Percentiles rank a stretch among this genome's conserved stretches.
phyloP scores from a whole-genome alignment of 345 rosid species.

The Psidium guajava region DNA sequence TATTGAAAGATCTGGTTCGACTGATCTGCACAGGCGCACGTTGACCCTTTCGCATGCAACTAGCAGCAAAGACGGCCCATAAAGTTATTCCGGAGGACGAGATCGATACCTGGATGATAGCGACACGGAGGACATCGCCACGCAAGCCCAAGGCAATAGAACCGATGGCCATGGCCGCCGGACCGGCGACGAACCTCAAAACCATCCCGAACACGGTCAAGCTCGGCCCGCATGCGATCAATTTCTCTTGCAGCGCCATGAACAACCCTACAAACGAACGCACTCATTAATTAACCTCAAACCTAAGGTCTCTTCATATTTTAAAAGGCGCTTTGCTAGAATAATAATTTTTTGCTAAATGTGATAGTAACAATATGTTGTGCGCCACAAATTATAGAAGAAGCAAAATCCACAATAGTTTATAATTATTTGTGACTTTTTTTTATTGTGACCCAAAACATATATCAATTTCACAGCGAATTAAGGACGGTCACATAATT shows the following conservation, averaged over 20 bases:
- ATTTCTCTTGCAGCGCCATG: constrained; percentile 77
- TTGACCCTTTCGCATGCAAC: too few species aligned
- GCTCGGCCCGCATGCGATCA: constrained; percentile 66
- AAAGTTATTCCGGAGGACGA: not conserved
- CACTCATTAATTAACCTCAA: too few species aligned
- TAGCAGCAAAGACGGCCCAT: not conserved
- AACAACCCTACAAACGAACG: constrained; percentile 42
- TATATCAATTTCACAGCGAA: too few species aligned
- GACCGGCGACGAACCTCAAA: constrained; percentile 27
- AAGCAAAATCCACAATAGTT: too few species aligned
- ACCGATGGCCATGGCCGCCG: constrained; percentile 31
- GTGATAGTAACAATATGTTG: too few species aligned
- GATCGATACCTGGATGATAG: constrained; percentile 27
- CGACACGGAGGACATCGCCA: constrained; percentile 26
- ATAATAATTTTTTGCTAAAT: too few species aligned
- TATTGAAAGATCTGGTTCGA: not conserved
- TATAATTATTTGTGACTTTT: too few species aligned
- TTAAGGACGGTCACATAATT: too few species aligned
- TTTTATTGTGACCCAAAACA: too few species aligned
- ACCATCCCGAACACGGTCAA: constrained; percentile 34
- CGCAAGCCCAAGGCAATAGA: constrained; percentile 23
- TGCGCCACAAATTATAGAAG: too few species aligned
- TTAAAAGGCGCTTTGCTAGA: too few species aligned
- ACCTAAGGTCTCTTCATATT: not conserved
- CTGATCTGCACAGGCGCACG: too few species aligned